phyloP scores from a whole-genome alignment of 495 filamentous ascomycete genomes.

The Pseudoneurospora amorphoporcata region DNA sequence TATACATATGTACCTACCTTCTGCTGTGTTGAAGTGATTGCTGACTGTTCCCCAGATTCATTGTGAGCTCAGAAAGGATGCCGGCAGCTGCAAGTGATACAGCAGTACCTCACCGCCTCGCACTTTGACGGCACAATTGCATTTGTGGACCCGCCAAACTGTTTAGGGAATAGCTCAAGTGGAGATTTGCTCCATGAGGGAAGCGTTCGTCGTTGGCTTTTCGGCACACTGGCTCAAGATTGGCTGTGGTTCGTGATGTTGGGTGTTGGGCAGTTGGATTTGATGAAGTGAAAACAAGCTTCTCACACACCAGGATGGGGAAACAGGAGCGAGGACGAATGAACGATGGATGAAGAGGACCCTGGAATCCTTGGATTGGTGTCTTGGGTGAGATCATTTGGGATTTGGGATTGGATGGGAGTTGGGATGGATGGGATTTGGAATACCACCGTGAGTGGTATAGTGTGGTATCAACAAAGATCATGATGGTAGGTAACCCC shows the following conservation, averaged over 20 bases:
- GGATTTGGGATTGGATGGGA: background rate
- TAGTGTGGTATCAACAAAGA: background rate
- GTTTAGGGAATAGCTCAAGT: background rate
- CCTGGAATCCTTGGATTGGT: too few relatives aligned
- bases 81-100: background rate
- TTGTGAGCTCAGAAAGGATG: background rate
- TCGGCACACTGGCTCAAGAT: too few relatives aligned
- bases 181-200: background rate
- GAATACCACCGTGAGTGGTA: too few relatives aligned
- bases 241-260: too few relatives aligned
- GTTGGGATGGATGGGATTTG: background rate
- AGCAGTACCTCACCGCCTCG: background rate
- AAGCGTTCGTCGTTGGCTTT: background rate
- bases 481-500: background rate
- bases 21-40: too few relatives aligned
- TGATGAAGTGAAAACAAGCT: background rate
- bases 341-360: too few relatives aligned
- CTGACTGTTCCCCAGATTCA: background rate
- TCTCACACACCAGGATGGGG: background rate
- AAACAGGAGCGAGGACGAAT: background rate
- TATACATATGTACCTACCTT: too few relatives aligned
- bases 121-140: background rate
- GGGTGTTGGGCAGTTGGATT: too few relatives aligned
- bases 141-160: background rate
- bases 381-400: background rate